Base-by-base conservation (phyloP, 2,329 filamentous ascomycete genomes). In the Hymenoscyphus fraxineus region DNA sequence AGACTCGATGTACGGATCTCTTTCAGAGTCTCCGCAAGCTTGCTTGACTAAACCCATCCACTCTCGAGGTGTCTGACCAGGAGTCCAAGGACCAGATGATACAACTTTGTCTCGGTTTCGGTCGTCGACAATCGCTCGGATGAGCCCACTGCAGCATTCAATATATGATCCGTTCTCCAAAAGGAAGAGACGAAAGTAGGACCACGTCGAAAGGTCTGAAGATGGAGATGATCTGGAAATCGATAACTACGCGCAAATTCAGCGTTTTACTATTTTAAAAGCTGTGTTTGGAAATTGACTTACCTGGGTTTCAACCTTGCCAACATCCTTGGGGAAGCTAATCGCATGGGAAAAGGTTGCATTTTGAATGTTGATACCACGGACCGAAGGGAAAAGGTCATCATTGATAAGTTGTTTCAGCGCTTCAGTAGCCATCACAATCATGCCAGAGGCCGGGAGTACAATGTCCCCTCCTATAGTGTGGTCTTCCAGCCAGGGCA, bases 341-440 rank as follows among this genome's bases (percentile, higher is more conserved):
- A 54, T 54, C 3, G 47, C 6, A 54, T 40, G 19, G 10, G 13
- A 7, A 19, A 47, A 60, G 15, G 19, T 19, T 7, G 22, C 12
- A 9, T n/a, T 60, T 10, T 39, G 7, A 13, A 19, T 44, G 2
- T 31, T 3, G 75, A 74, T 6, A 83, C 74, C 0, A 82, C 74
- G 31, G 82, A 74, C 0, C 81, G 79, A 58, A 32, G 55, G 2
- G 27, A 2, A 16, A 10, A 35, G 19, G 19, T 68, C 57, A 39
- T n/a, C n/a, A n/a, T n/a, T n/a, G n/a, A 59, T 60, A 35, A 71
- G 66, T 32, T 69, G 68, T 32, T 60, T 55, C 6, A 58, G n/a
- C 0, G 63, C 57, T 65, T 77, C 75, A 7, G 66, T 69, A 10
- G 70, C 73, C 70, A 74, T 73, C 7, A 68, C 61, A 4, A 76